Evolutionary conservation across 257 asterid genomes (phyloP).

Genomic region (Nicotiana knightiana): DNA sequence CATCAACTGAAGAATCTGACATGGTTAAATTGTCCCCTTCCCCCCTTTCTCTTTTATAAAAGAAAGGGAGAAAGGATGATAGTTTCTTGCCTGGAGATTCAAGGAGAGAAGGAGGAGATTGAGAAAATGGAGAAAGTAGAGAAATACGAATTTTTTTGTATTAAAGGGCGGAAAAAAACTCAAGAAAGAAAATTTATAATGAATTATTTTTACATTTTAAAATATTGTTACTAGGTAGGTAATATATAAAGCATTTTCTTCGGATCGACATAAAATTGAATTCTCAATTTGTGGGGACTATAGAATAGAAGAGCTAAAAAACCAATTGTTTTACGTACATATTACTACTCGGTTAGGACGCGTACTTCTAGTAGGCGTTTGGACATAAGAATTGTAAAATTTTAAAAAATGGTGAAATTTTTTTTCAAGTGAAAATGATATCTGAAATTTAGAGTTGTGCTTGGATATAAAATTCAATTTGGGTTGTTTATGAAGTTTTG

Average conservation of each 20-base stretch:
- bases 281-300: not conserved
- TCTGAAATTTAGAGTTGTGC: too few species aligned
- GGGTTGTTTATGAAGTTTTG: too few species aligned
- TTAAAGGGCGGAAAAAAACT: not conserved
- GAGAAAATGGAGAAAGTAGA: not conserved
- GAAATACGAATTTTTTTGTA: not conserved
- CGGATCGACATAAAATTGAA: not conserved
- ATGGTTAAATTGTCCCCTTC: not conserved
- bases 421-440: too few species aligned
- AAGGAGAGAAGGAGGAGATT: not conserved
- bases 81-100: not conserved
- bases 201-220: not conserved
- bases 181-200: not conserved
- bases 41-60: not conserved
- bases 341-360: not conserved
- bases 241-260: not conserved
- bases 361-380: not conserved
- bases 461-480: too few species aligned
- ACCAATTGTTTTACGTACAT: not conserved
- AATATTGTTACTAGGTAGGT: not conserved
- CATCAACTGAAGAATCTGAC: not conserved
- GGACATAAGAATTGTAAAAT: too few species aligned
- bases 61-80: conserved; percentile 4
- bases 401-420: too few species aligned
- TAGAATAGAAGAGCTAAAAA: not conserved